Evolutionary conservation across 192 early-diverging fungal genomes (phyloP).

Genomic region (Gaertneriomyces sp.): DNA sequence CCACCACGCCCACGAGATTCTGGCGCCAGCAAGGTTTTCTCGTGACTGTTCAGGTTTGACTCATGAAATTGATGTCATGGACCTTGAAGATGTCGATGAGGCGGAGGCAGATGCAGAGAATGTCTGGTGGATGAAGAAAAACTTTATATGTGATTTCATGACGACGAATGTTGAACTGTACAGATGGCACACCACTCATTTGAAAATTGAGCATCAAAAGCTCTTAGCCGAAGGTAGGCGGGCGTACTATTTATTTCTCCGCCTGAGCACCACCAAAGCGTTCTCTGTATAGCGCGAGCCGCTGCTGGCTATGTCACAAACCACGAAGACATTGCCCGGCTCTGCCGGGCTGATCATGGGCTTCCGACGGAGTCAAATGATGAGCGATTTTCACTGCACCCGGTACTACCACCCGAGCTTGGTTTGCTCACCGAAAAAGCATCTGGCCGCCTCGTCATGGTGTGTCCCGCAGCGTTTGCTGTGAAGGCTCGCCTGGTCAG

Average conservation of each 20-base stretch:
- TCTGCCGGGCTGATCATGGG: too few relatives aligned
- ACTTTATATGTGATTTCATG: conserved; percentile 28
- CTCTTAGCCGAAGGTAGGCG: conserved; percentile 24
- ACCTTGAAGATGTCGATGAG: not conserved
- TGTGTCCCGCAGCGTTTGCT: conserved; percentile 29
- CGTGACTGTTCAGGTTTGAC: not conserved
- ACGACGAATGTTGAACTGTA: conserved; percentile 32
- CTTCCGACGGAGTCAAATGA: too few relatives aligned
- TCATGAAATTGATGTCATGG: not conserved
- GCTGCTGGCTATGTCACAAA: conserved; percentile 15
- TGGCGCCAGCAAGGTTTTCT: too few relatives aligned
- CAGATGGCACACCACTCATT: conserved; percentile 30
- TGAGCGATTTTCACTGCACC: conserved; percentile 4
- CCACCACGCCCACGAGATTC: not conserved
- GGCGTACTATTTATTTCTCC: not conserved
- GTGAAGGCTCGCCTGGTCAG: conserved; percentile 11
- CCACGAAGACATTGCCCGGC: not conserved
- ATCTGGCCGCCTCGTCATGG: conserved; percentile 10
- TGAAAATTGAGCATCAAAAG: conserved; percentile 24
- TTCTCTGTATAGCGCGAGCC: conserved; percentile 20
- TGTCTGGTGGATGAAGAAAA: conserved; percentile 22
- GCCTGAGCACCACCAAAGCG: not conserved
- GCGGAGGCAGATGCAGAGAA: conserved; percentile 7
- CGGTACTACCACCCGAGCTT: conserved; percentile 4
- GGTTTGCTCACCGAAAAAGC: conserved; percentile 15